A percentile compares a stretch with the other conserved stretches of the same genome.
Evolutionary conservation across 2,329 filamentous ascomycete genomes (phyloP).

Genomic region (Neopestalotiopsis sp.): DNA sequence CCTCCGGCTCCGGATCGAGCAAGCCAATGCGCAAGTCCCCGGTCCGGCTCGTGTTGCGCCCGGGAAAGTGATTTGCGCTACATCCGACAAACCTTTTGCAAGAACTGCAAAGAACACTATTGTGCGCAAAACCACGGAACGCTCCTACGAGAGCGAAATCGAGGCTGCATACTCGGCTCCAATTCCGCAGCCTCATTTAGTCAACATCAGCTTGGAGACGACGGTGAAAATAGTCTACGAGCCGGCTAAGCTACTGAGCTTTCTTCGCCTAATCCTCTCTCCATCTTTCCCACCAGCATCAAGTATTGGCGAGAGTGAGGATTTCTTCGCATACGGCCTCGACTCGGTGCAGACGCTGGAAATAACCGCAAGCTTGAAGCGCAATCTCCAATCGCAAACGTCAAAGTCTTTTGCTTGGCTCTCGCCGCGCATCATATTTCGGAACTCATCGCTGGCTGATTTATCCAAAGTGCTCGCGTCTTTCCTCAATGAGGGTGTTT

Average conservation of each 20-base stretch:
- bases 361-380: constrained; percentile 19
- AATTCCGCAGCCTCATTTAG: background rate
- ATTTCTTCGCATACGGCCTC: constrained; percentile 22
- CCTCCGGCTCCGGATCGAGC: background rate
- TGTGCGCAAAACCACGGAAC: constrained; percentile 13
- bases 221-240: background rate
- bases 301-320: constrained; percentile 21
- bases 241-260: constrained; percentile 1
- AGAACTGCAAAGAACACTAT: constrained; percentile 17
- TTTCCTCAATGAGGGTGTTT: background rate
- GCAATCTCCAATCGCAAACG: constrained; percentile 11
- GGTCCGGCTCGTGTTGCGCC: constrained; percentile 9
- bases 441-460: constrained; percentile 1
- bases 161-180: constrained; percentile 6
- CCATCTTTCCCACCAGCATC: background rate
- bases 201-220: background rate
- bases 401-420: constrained; percentile 10
- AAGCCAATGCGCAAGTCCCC: constrained; percentile 10
- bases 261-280: constrained; percentile 4
- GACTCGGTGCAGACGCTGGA: constrained; percentile 23
- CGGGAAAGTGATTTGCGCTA: constrained; percentile 9
- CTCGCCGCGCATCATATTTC: constrained; percentile 6
- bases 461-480: background rate
- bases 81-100: constrained; percentile 10
- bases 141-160: constrained; percentile 13